Percentiles rank a stretch among this genome's conserved stretches.
Conservation (phyloP, 148 eudicot species). For the Silene conica region DNA sequence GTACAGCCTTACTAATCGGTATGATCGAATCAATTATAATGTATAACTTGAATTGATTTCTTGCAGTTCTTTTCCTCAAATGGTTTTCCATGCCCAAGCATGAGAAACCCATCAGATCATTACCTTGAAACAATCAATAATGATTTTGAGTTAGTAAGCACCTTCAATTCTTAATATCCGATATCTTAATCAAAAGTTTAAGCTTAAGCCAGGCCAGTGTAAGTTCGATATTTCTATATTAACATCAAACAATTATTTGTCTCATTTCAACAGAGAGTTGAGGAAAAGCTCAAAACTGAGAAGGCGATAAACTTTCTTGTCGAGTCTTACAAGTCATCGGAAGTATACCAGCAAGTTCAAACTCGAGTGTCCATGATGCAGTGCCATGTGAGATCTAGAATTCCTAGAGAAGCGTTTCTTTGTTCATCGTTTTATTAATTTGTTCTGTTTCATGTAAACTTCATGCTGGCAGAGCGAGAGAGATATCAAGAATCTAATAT, state of each 20-base stretch:
- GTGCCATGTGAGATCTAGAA: slow-evolving; percentile 22
- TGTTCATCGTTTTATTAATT: too few relatives aligned
- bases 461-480: too few relatives aligned
- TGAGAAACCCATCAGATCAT: slow-evolving; percentile 60
- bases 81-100: slow-evolving; percentile 54
- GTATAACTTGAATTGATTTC: background rate
- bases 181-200: too few relatives aligned
- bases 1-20: too few relatives aligned
- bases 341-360: slow-evolving; percentile 25
- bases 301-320: slow-evolving; percentile 28
- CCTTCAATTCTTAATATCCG: background rate
- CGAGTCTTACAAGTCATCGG: slow-evolving; percentile 36
- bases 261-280: slow-evolving; percentile 24
- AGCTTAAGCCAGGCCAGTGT: too few relatives aligned
- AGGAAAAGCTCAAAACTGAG: slow-evolving; percentile 8
- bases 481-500: too few relatives aligned
- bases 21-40: too few relatives aligned
- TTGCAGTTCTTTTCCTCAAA: slow-evolving; percentile 40
- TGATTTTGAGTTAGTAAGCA: slow-evolving; percentile 46
- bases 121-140: slow-evolving; percentile 39
- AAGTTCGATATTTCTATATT: too few relatives aligned
- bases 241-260: background rate
- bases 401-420: too few relatives aligned
- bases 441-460: too few relatives aligned
- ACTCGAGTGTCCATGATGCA: slow-evolving; percentile 25